phyloP scores from a whole-genome alignment of 768 basidiomycete species.

The Bullera alba region DNA sequence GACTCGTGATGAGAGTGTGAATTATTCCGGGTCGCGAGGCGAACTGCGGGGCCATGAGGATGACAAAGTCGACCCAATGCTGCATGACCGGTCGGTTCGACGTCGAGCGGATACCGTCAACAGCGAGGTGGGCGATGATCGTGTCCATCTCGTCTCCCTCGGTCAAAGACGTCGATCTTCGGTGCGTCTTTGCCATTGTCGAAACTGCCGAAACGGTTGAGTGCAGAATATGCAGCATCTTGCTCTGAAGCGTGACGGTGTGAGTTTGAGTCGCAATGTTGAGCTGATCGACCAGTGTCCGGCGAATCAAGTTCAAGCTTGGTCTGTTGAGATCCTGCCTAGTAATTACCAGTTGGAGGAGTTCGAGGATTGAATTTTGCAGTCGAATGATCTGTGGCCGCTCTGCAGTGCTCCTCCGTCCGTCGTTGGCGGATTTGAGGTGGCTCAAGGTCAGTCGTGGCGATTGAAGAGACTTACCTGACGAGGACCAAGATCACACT shows the following conservation, averaged over 20 bases:
- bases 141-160: slow-evolving; percentile 47
- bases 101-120: slow-evolving; percentile 66
- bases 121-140: slow-evolving; percentile 60
- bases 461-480: too few relatives aligned
- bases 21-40: slow-evolving; percentile 62
- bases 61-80: slow-evolving; percentile 93
- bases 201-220: slow-evolving; percentile 55
- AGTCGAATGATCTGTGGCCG: slow-evolving; percentile 45
- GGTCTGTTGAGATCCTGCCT: slow-evolving; percentile 68
- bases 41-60: slow-evolving; percentile 78
- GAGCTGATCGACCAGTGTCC: slow-evolving; percentile 65
- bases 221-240: slow-evolving; percentile 83
- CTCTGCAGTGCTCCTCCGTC: too few relatives aligned
- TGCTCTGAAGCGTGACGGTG: slow-evolving; percentile 81
- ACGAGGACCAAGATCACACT: too few relatives aligned
- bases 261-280: slow-evolving; percentile 63
- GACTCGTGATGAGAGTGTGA: slow-evolving; percentile 65
- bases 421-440: too few relatives aligned
- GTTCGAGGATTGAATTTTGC: slow-evolving; percentile 69
- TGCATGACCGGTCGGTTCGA: slow-evolving; percentile 75
- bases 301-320: slow-evolving; percentile 61
- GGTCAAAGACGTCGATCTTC: slow-evolving; percentile 9
- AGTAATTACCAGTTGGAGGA: slow-evolving; percentile 72
- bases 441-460: too few relatives aligned
- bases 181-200: slow-evolving; percentile 12